phyloP scores from a whole-genome alignment of 2,329 filamentous ascomycete species.

The Elsinoe ampelina region DNA sequence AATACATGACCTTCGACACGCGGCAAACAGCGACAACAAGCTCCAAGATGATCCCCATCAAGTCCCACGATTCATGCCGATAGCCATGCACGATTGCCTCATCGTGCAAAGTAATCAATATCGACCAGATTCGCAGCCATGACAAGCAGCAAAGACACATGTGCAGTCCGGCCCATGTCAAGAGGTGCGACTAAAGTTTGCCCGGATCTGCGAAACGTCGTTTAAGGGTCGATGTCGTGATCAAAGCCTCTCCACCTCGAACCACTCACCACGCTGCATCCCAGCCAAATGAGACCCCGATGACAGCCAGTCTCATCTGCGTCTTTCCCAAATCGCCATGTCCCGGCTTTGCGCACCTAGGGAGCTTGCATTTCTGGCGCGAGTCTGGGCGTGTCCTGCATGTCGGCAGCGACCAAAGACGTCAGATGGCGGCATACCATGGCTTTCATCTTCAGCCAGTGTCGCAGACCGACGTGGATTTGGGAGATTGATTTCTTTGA shows the following conservation, averaged over 20 bases:
- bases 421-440: constrained; percentile 13
- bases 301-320: constrained; percentile 4
- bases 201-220: background rate
- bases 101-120: background rate
- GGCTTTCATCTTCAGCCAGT: background rate
- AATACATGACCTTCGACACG: no score
- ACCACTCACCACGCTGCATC: constrained; percentile 6
- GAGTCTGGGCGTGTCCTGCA: no score
- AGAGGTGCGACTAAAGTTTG: constrained; percentile 3
- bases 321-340: background rate
- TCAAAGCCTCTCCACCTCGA: background rate
- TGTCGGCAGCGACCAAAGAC: background rate
- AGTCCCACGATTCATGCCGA: background rate
- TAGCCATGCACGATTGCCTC: constrained; percentile 1
- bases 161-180: background rate
- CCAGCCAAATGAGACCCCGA: constrained; percentile 3
- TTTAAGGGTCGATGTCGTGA: constrained; percentile 10
- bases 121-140: background rate
- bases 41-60: no score
- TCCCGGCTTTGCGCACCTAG: background rate
- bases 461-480: background rate
- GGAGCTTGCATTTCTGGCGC: no score
- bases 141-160: background rate
- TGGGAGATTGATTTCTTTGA: background rate
- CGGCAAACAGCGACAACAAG: no score